Base-by-base conservation (phyloP, 202 grass and related monocot genomes). In the Schoenoplectus tabernaemontani region DNA sequence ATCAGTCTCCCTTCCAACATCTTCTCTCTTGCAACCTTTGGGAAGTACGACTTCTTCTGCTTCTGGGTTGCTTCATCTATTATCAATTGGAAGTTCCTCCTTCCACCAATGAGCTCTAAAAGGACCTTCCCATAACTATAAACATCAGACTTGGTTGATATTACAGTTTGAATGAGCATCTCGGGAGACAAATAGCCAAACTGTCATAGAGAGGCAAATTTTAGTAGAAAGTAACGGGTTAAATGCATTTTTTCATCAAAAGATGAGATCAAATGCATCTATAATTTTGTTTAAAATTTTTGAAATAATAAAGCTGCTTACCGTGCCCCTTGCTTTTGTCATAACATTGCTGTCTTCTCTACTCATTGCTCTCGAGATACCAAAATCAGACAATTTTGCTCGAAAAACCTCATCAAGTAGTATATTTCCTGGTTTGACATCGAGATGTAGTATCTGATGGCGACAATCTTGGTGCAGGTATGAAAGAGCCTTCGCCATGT, bases 341-440 rank as follows among this genome's bases (percentile, higher is more conserved):
- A 78, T 73, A 30, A 90, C 77, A 57, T 56, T 66, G 77, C 64
- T 87, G 20, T 85, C 60, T 54, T 93, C 87, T 67, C 43, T 77
- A 1, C 70, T 78, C 69, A 93, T 84, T 57, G 87, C 63, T 75
- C 78, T 90, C 56, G 90, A 89, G 75, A 93, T 59, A 72, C 87
- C 87, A 78, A 93, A 87, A 67, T 93, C 90, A 2, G 90, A 80
- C 10, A 93, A 51, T 51, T 87, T 57, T 7, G 87, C 90, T 12
- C 58, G 85, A 75, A 90, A 81, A 0, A 39, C 28, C 13, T 37
- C 81, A 75, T 90, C 85, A 44, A 93, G 85, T 16, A 93, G 85
- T 30, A 89, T 93, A 81, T 93, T 93, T 38, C 78, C 85, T 74
- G 90, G 90, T 82, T 89, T 93, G 77, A 93, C 71, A 81, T 89